Conservation (phyloP, 2,329 filamentous ascomycete species). For the Colletotrichum liriopes region DNA sequence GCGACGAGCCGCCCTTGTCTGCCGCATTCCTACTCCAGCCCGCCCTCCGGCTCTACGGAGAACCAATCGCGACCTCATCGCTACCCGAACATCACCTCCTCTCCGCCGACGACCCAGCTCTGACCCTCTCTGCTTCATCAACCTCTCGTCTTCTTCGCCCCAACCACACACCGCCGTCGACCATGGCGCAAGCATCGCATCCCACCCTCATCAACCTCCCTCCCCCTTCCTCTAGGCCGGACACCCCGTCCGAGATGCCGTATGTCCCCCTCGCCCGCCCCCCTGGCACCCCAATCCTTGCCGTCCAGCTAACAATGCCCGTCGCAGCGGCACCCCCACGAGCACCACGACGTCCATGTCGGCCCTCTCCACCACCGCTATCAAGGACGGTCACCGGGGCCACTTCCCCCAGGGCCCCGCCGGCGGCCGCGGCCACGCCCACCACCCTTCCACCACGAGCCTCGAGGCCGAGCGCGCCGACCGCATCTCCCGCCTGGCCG, state of each 20-base stretch:
- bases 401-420: conserved; percentile 75
- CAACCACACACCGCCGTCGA: conserved; percentile 16
- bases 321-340: conserved; percentile 86
- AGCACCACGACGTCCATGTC: conserved; percentile 94
- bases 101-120: conserved; percentile 1
- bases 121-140: conserved; percentile 1
- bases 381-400: conserved; percentile 95
- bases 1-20: conserved; percentile 20
- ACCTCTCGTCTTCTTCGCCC: background rate
- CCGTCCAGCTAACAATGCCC: conserved; percentile 41
- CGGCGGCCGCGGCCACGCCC: conserved; percentile 69
- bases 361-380: conserved; percentile 91
- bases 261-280: conserved; percentile 63
- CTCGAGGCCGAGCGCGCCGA: conserved; percentile 94
- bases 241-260: conserved; percentile 92
- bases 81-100: conserved; percentile 8
- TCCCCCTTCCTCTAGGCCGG: conserved; percentile 84
- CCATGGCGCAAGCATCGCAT: conserved; percentile 59
- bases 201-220: conserved; percentile 88
- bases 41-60: background rate
- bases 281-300: conserved; percentile 9
- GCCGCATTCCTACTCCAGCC: background rate
- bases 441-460: conserved; percentile 77
- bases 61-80: conserved; percentile 3
- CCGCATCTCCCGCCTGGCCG: conserved; percentile 93